A percentile compares a stretch with the other conserved stretches of the same genome.
Evolutionary conservation across 257 asterid genomes (phyloP).

Genomic region (Solanum microdontum): DNA sequence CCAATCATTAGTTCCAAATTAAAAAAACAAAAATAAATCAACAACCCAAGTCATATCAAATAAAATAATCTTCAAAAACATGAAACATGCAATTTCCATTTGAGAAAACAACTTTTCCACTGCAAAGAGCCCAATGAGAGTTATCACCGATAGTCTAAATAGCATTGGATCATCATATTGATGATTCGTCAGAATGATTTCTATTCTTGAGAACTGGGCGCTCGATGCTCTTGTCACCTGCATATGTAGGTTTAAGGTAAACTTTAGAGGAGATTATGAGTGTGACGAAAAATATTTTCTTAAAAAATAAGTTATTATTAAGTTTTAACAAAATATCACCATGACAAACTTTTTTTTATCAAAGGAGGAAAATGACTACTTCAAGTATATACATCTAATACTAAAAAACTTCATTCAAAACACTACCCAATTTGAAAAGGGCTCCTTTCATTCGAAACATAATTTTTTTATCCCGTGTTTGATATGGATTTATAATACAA

Average conservation of each 20-base stretch:
- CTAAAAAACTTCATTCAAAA: neutral
- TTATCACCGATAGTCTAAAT: neutral
- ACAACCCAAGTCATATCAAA: neutral
- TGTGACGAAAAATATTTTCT: neutral
- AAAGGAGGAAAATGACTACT: neutral
- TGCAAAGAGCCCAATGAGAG: neutral
- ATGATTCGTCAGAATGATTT: neutral
- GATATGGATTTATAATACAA: neutral
- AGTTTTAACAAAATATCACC: neutral
- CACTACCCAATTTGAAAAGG: neutral
- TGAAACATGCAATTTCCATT: neutral
- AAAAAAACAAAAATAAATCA: neutral
- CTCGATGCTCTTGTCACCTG: neutral
- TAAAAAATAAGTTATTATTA: neutral
- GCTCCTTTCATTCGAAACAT: no score
- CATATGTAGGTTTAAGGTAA: neutral
- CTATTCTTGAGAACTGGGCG: neutral
- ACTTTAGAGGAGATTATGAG: neutral
- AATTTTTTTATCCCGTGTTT: neutral
- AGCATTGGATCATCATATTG: neutral
- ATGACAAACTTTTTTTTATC: neutral
- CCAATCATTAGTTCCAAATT: neutral
- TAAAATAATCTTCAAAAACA: neutral
- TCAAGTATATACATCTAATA: neutral
- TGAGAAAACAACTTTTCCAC: neutral